These are phyloP conservation scores for Aspergillus avenaceus DNA, from an alignment of 495 filamentous ascomycete genomes.

Conservation along the genomic window DNA sequence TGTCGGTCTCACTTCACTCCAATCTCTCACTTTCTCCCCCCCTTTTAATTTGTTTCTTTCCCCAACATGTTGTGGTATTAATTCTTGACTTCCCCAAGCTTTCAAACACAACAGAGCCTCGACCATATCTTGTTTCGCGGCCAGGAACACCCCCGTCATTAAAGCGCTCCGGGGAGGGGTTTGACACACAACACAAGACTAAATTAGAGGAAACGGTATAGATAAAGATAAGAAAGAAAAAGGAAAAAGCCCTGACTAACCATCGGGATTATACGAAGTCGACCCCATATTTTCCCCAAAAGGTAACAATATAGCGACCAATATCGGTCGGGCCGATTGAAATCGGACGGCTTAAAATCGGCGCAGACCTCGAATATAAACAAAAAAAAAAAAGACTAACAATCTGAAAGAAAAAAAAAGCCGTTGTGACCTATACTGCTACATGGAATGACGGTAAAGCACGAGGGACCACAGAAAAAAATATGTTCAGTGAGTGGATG, in stretches of 20 bases:
- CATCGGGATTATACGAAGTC: slow-evolving; percentile 35
- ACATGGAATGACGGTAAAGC: slow-evolving; percentile 17
- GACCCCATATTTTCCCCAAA: slow-evolving; percentile 34
- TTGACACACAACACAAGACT: neutral
- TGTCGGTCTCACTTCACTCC: too few relatives aligned
- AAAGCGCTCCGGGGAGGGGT: neutral
- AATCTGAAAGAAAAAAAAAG: neutral
- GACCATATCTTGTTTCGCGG: neutral
- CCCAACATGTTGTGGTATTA: too few relatives aligned
- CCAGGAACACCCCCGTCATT: neutral
- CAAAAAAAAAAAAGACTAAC: slow-evolving; percentile 2
- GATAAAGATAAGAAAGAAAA: slow-evolving; percentile 19
- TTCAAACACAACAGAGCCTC: neutral
- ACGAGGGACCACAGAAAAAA: slow-evolving; percentile 7
- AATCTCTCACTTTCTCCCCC: too few relatives aligned
- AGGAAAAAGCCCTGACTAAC: slow-evolving; percentile 30
- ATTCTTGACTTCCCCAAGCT: too few relatives aligned
- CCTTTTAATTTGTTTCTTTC: too few relatives aligned
- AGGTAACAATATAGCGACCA: slow-evolving; percentile 16
- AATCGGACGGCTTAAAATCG: slow-evolving; percentile 25
- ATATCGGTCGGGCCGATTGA: slow-evolving; percentile 19
- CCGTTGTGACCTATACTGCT: slow-evolving; percentile 11
- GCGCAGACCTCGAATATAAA: slow-evolving; percentile 10
- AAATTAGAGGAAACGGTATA: neutral
- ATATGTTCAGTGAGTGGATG: too few relatives aligned